Percentiles rank a stretch among this genome's conserved stretches.
These are phyloP conservation scores for Chlamydomonas schloesseri DNA, from an alignment of 139 green algal species.

Conservation along the genomic window DNA sequence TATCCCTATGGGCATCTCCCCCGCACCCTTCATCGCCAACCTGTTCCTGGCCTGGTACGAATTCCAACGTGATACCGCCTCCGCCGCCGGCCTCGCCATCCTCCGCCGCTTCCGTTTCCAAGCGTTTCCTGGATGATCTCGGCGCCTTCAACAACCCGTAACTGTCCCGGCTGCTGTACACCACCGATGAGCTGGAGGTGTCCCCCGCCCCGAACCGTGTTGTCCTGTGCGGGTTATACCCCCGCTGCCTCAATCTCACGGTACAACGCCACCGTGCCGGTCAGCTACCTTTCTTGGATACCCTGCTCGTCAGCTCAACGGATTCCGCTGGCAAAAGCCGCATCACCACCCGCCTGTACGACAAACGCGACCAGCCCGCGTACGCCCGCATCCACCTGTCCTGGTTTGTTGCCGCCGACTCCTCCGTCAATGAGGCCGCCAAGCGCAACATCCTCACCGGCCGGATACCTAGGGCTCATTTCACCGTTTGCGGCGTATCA, in stretches of 20 bases:
- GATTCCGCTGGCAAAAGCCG: too few species aligned
- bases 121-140: constrained; percentile 3
- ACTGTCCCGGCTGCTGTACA: neutral
- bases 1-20: too few species aligned
- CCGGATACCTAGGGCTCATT: too few species aligned
- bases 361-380: constrained; percentile 2
- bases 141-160: constrained; percentile 9
- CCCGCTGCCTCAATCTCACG: too few species aligned
- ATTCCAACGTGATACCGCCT: neutral
- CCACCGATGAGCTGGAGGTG: neutral
- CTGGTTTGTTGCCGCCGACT: neutral
- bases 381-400: neutral
- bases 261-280: neutral
- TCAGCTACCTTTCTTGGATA: neutral
- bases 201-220: neutral
- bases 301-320: neutral
- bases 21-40: too few species aligned
- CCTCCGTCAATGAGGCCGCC: constrained; percentile 9
- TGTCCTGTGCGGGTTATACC: neutral
- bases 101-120: neutral
- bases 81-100: neutral
- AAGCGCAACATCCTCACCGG: neutral
- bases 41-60: too few species aligned
- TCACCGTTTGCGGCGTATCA: too few species aligned
- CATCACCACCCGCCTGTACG: constrained; percentile 17